These are phyloP conservation scores for Carex cristatella DNA, from an alignment of 176 grass and related monocot genomes.

Conservation along the genomic window DNA sequence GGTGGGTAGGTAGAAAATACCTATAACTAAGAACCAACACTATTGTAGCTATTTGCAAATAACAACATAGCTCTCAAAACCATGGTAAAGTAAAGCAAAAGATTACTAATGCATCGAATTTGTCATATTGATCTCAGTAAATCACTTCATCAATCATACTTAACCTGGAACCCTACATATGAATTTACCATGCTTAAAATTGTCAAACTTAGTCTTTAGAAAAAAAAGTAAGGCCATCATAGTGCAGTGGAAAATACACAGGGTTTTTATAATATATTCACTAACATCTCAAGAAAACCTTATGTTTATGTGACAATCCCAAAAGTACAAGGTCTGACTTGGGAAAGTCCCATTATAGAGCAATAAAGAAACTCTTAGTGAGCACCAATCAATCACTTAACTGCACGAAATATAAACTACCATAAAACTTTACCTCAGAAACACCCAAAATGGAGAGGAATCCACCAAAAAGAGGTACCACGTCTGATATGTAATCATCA, in stretches of 20 bases:
- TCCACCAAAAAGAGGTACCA: slow-evolving; percentile 77
- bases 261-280: too few relatives aligned
- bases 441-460: slow-evolving; percentile 83
- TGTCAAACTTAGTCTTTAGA: neutral
- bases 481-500: slow-evolving; percentile 78
- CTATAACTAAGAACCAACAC: neutral
- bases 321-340: neutral
- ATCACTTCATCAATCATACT: neutral
- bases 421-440: slow-evolving; percentile 58
- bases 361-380: neutral
- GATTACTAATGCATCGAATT: neutral
- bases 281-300: neutral
- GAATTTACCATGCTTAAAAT: neutral
- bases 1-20: neutral
- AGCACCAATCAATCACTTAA: neutral
- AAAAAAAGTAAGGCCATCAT: neutral
- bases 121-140: neutral
- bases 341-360: neutral
- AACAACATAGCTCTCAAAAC: neutral
- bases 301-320: neutral
- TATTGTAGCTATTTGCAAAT: neutral
- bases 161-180: neutral
- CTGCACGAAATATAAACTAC: neutral
- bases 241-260: neutral
- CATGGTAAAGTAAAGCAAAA: neutral